Conservation (phyloP, 495 filamentous ascomycete species). For the Cercophora newfieldiana region DNA sequence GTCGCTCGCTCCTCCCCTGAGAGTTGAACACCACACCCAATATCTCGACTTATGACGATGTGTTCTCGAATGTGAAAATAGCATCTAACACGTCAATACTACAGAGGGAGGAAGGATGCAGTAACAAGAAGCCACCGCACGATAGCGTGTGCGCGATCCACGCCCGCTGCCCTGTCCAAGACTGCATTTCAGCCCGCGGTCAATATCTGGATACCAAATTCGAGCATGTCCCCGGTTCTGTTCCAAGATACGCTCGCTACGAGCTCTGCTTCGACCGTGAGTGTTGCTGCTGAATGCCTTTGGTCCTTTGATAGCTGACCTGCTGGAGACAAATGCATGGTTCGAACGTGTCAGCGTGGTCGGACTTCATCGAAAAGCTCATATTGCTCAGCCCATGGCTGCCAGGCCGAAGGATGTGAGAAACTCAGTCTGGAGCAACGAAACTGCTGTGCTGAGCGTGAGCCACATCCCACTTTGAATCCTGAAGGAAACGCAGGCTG, state of each 20-base stretch:
- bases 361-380: slow-evolving; percentile 8
- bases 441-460: slow-evolving; percentile 30
- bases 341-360: slow-evolving; percentile 19
- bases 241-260: slow-evolving; percentile 26
- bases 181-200: slow-evolving; percentile 27
- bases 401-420: slow-evolving; percentile 27
- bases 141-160: slow-evolving; percentile 31
- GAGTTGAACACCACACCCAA: no score
- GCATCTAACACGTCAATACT: background rate
- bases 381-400: slow-evolving; percentile 26
- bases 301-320: background rate
- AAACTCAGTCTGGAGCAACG: slow-evolving; percentile 23
- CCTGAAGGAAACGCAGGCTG: background rate
- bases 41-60: no score
- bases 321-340: slow-evolving; percentile 29
- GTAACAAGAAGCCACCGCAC: slow-evolving; percentile 27
- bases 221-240: slow-evolving; percentile 16
- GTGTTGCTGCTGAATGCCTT: background rate
- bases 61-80: no score
- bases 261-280: slow-evolving; percentile 31
- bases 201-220: slow-evolving; percentile 30
- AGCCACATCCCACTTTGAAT: background rate
- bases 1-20: background rate
- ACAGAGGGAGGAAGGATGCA: slow-evolving; percentile 24
- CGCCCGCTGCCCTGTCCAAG: slow-evolving; percentile 23